Base-by-base conservation (phyloP, 1,284 basidiomycete species). In the Erythrobasidium hasegawianum region DNA sequence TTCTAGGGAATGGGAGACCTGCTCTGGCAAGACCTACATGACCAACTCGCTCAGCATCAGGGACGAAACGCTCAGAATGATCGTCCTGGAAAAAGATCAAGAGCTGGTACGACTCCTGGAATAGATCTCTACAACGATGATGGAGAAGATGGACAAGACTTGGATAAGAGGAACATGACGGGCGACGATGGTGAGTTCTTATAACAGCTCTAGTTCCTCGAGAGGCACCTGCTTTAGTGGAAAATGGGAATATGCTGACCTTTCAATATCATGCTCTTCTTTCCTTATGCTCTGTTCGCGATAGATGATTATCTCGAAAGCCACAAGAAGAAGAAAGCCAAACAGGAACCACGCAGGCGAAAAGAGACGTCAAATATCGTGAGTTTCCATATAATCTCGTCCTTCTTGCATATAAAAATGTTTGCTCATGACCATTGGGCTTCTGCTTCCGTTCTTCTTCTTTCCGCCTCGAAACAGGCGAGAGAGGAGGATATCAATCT, bases 401-500 rank as follows among this genome's bases (percentile, higher is more conserved):
- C 33, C 33, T 33, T 33, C 33, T n/a, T n/a, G n/a, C n/a, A n/a
- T n/a, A n/a, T n/a, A n/a, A n/a, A n/a, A n/a, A n/a, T n/a, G n/a
- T n/a, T n/a, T n/a, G n/a, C n/a, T n/a, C n/a, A n/a, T n/a, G n/a
- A n/a, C n/a, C n/a, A n/a, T n/a, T n/a, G n/a, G n/a, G n/a, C n/a
- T n/a, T n/a, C n/a, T n/a, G n/a, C n/a, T n/a, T n/a, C n/a, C n/a
- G n/a, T n/a, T n/a, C n/a, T n/a, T n/a, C n/a, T n/a, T n/a, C 33
- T 33, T 33, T 11, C 33, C 33, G 33, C 33, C n/a, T n/a, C n/a
- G n/a, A n/a, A n/a, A n/a, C 55, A 65, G 62, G 62, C 41, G 8
- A 27, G 62, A 65, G 53, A 41, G 13, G 55, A 65, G 56, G 62
- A 65, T 47, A 65, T 65, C 29, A 65, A 57, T 49, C 24, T 65